A percentile compares a stretch with the other conserved stretches of the same genome.
phyloP scores from a whole-genome alignment of 495 filamentous ascomycete genomes.

The Aspergillus olivimuriae region DNA sequence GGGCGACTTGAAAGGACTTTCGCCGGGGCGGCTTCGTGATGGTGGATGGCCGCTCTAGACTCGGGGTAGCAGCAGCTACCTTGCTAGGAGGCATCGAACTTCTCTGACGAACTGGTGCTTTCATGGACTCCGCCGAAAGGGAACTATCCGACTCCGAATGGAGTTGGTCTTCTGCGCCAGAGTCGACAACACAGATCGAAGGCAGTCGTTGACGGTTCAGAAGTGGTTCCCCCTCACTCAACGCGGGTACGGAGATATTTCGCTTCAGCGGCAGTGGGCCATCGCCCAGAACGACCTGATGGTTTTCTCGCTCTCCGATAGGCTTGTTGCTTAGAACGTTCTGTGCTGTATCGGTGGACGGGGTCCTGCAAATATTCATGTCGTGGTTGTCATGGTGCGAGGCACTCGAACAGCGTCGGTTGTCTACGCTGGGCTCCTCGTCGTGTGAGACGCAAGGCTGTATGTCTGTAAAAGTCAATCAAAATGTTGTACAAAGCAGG shows the following conservation, averaged over 20 bases:
- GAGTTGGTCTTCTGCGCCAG: background rate
- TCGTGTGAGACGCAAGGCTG: conserved; percentile 1
- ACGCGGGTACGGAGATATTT: background rate
- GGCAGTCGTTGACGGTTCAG: background rate
- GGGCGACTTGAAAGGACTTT: conserved; percentile 1
- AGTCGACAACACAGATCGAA: background rate
- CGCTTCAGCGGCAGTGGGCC: background rate
- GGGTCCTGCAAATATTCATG: conserved; percentile 1
- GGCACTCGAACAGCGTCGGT: background rate
- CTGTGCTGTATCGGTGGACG: background rate
- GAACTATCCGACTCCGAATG: background rate
- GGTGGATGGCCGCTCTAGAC: background rate
- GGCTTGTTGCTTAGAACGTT: background rate
- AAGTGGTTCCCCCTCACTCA: conserved; percentile 1
- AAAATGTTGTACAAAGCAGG: conserved; percentile 1
- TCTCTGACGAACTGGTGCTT: background rate
- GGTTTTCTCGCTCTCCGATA: conserved; percentile 1
- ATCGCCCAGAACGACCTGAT: background rate
- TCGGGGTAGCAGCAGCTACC: background rate
- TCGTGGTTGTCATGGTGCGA: background rate
- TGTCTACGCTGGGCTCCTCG: background rate
- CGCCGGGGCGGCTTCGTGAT: background rate
- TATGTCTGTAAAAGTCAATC: conserved; percentile 1
- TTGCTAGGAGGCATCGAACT: background rate
- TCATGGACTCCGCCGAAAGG: background rate